phyloP scores from a whole-genome alignment of 2,329 filamentous ascomycete species.

The Exophiala xenobiotica region DNA sequence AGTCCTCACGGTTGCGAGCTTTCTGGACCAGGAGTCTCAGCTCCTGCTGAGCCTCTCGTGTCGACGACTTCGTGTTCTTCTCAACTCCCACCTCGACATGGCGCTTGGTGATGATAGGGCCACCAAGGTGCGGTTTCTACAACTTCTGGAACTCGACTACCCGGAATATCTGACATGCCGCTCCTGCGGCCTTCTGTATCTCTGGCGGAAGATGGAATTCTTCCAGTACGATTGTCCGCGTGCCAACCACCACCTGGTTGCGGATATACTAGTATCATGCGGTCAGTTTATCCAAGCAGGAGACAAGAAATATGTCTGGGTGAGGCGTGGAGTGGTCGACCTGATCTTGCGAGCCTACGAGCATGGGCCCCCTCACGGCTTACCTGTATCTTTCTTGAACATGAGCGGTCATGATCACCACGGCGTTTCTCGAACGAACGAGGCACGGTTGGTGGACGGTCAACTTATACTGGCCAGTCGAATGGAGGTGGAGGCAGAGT shows the following conservation, averaged over 20 bases:
- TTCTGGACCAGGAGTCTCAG: conserved; percentile 17
- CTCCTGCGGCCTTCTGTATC: conserved; percentile 17
- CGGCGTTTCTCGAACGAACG: conserved; percentile 8
- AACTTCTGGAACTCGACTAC: conserved; percentile 19
- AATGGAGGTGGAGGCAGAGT: conserved; percentile 12
- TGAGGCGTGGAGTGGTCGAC: conserved; percentile 14
- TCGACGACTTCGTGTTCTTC: conserved; percentile 19
- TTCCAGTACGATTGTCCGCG: conserved; percentile 17
- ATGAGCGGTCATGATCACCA: conserved; percentile 8
- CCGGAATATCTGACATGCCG: conserved; percentile 24
- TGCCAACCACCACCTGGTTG: conserved; percentile 4
- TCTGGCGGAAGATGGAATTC: conserved; percentile 10
- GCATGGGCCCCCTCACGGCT: conserved; percentile 13
- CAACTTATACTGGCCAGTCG: conserved; percentile 21
- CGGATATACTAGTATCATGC: conserved; percentile 11
- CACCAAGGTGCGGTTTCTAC: conserved; percentile 17
- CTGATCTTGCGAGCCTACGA: conserved; percentile 22
- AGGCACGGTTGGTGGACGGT: conserved; percentile 19
- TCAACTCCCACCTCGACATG: conserved; percentile 15
- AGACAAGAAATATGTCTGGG: neutral
- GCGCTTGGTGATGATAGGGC: conserved; percentile 7
- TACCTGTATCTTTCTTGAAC: conserved; percentile 14
- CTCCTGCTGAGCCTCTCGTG: conserved; percentile 21
- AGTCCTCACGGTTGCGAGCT: conserved; percentile 14
- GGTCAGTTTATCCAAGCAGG: conserved; percentile 10